Conservation (phyloP, 2,329 filamentous ascomycete species). For the Simplicillium sp. region DNA sequence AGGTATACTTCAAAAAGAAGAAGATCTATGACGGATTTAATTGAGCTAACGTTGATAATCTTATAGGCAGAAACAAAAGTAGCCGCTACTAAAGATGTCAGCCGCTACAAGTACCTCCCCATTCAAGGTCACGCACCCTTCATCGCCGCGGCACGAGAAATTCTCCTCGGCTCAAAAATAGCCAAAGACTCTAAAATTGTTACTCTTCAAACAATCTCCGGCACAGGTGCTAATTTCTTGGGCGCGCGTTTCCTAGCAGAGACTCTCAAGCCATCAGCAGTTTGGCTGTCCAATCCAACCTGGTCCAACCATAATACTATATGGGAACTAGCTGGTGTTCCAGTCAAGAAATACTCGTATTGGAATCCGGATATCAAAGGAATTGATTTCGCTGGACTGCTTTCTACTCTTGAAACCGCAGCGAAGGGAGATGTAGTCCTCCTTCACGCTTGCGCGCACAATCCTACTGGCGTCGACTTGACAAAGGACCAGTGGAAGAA, state of each 20-base stretch:
- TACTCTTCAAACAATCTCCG: conserved; percentile 23
- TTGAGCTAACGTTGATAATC: no score
- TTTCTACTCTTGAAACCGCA: conserved; percentile 13
- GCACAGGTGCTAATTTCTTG: conserved; percentile 24
- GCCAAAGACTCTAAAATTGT: conserved; percentile 7
- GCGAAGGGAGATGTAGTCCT: conserved; percentile 20
- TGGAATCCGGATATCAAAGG: conserved; percentile 13
- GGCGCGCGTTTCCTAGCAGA: conserved; percentile 16
- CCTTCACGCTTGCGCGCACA: conserved; percentile 27
- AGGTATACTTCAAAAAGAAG: conserved; percentile 57
- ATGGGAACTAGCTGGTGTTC: conserved; percentile 14
- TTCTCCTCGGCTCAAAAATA: conserved; percentile 12
- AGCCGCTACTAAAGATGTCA: conserved; percentile 62
- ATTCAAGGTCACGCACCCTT: conserved; percentile 63
- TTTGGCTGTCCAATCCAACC: conserved; percentile 17
- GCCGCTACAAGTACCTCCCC: conserved; percentile 93
- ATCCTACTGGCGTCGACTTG: conserved; percentile 26
- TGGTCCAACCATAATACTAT: conserved; percentile 41
- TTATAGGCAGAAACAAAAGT: no score
- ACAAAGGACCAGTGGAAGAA: conserved; percentile 21
- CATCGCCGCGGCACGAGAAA: conserved; percentile 16
- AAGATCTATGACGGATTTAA: no score
- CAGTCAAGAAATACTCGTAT: conserved; percentile 19
- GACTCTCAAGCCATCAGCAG: conserved; percentile 10
- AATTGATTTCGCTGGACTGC: conserved; percentile 21